phyloP scores from a whole-genome alignment of 139 green algal genomes.

The Pleodorina starrii region DNA sequence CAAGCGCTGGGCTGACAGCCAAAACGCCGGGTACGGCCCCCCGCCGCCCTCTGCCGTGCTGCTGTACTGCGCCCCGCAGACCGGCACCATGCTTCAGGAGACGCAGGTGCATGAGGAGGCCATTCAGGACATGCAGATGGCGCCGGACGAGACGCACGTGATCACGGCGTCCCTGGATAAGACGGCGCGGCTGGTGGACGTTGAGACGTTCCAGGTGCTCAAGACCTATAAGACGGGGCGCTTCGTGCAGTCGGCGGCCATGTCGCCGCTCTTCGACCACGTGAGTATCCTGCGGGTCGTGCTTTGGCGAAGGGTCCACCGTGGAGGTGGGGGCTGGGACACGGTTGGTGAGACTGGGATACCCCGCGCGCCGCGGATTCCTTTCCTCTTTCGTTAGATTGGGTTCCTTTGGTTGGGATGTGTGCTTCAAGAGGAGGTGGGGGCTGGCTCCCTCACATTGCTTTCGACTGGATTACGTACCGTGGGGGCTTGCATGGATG shows the following conservation, averaged over 20 bases:
- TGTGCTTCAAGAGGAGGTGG: too few species aligned
- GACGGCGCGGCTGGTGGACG: constrained; percentile 92
- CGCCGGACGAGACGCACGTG: constrained; percentile 89
- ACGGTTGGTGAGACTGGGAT: not conserved
- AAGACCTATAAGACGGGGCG: constrained; percentile 94
- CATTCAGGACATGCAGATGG: constrained; percentile 87
- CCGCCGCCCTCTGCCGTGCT: too few species aligned
- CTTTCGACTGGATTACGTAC: too few species aligned
- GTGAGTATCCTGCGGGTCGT: constrained; percentile 62
- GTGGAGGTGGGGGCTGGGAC: not conserved
- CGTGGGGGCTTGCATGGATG: too few species aligned
- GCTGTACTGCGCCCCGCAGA: too few species aligned
- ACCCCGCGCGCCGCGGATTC: too few species aligned
- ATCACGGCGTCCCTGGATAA: constrained; percentile 96
- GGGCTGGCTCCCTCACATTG: too few species aligned
- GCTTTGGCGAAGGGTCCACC: not conserved
- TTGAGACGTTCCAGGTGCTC: constrained; percentile 86
- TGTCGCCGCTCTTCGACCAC: constrained; percentile 96
- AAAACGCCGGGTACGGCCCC: too few species aligned
- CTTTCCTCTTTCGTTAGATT: too few species aligned
- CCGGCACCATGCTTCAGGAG: constrained; percentile 75
- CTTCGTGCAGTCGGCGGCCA: constrained; percentile 91
- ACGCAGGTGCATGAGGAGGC: constrained; percentile 86
- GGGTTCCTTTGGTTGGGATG: too few species aligned
- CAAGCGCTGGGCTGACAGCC: too few species aligned